Conservation (phyloP, 2,329 filamentous ascomycete genomes). For the Atkinsonella texensis region DNA sequence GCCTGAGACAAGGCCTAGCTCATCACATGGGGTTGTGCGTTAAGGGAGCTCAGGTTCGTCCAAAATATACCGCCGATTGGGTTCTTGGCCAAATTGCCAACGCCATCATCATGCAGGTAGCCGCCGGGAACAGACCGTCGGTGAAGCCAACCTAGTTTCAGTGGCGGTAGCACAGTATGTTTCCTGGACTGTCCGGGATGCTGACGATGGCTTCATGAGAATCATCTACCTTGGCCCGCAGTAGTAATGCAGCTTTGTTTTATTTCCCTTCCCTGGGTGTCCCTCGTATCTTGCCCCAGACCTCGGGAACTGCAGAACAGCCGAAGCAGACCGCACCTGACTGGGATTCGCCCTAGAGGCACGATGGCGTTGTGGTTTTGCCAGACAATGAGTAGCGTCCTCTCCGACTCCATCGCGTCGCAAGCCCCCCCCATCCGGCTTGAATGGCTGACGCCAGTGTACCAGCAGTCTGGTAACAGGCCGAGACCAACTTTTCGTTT, state of each 20-base stretch:
- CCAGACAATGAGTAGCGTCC: slow-evolving; percentile 3
- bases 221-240: background rate
- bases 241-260: background rate
- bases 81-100: slow-evolving; percentile 10
- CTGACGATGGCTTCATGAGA: slow-evolving; percentile 6
- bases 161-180: slow-evolving; percentile 4
- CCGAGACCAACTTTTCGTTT: background rate
- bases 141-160: slow-evolving; percentile 8
- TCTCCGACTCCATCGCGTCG: slow-evolving; percentile 2
- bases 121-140: slow-evolving; percentile 12
- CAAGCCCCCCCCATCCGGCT: background rate
- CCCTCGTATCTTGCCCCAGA: background rate
- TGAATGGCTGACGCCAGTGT: slow-evolving; percentile 2
- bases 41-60: slow-evolving; percentile 1
- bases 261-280: background rate
- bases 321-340: background rate
- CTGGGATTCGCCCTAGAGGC: background rate
- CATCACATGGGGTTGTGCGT: slow-evolving; percentile 4
- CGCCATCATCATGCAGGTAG: slow-evolving; percentile 10
- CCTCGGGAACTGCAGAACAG: background rate
- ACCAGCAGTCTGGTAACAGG: slow-evolving; percentile 1
- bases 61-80: slow-evolving; percentile 8
- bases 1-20: slow-evolving; percentile 5
- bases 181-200: background rate
- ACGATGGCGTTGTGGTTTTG: slow-evolving; percentile 5